Evolutionary conservation across 768 basidiomycete species (phyloP).

Genomic region (Lentinula boryana): DNA sequence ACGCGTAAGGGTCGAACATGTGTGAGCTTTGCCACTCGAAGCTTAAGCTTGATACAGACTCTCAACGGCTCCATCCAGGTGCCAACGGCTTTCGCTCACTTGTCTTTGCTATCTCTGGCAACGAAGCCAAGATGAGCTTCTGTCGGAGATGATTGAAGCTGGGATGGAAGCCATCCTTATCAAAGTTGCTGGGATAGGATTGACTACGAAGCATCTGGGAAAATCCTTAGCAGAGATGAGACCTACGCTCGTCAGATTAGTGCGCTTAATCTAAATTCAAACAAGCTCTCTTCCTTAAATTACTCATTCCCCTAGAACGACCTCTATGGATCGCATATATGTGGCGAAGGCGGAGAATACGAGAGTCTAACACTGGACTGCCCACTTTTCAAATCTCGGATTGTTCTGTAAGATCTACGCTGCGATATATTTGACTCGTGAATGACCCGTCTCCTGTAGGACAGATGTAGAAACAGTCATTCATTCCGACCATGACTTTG

Average conservation of each 20-base stretch:
- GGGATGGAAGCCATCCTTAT: constrained; percentile 82
- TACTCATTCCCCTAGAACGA: constrained; percentile 44
- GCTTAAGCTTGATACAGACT: neutral
- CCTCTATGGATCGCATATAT: constrained; percentile 86
- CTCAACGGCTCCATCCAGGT: constrained; percentile 36
- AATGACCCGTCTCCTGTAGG: constrained; percentile 24
- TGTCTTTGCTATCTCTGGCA: constrained; percentile 93
- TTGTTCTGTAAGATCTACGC: constrained; percentile 52
- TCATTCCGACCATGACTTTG: constrained; percentile 77
- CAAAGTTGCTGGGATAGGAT: constrained; percentile 94
- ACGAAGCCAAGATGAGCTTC: constrained; percentile 77
- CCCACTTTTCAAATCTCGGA: constrained; percentile 76
- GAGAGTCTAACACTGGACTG: constrained; percentile 90
- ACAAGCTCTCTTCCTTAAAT: neutral
- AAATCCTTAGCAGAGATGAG: constrained; percentile 71
- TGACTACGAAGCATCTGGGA: constrained; percentile 73
- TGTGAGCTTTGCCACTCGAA: constrained; percentile 45
- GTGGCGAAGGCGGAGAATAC: constrained; percentile 98
- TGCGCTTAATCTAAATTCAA: constrained; percentile 18
- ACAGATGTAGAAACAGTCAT: constrained; percentile 65
- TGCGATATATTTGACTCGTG: neutral
- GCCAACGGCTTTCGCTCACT: constrained; percentile 72
- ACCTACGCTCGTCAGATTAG: constrained; percentile 65
- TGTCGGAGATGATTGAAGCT: constrained; percentile 79
- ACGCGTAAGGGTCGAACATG: constrained; percentile 94